phyloP scores from a whole-genome alignment of 352 stramenopile species.

The Pseudoperonospora humuli region DNA sequence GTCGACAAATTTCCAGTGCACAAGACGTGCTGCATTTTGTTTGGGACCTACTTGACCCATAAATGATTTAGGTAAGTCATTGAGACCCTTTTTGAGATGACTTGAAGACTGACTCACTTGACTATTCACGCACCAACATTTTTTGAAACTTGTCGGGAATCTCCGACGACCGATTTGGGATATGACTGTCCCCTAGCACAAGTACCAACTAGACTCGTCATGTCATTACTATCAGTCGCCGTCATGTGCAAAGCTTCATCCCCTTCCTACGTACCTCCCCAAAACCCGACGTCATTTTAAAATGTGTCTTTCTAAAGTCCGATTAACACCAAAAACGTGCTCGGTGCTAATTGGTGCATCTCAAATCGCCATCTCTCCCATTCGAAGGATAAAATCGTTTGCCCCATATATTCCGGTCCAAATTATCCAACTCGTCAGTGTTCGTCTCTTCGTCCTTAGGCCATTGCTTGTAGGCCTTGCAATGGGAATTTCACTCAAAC shows the following conservation, averaged over 20 bases:
- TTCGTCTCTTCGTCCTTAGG: too few species aligned
- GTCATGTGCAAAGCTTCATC: too few species aligned
- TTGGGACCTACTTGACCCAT: conserved; percentile 90
- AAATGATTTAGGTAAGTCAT: too few species aligned
- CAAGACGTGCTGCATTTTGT: conserved; percentile 98
- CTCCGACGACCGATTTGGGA: conserved; percentile 88
- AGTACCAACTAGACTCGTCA: conserved; percentile 94
- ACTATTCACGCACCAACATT: conserved; percentile 80
- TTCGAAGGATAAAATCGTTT: too few species aligned
- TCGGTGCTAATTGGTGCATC: conserved; percentile 8
- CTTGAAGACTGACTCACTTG: too few species aligned
- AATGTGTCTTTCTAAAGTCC: too few species aligned
- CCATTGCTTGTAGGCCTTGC: too few species aligned
- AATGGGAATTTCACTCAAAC: conserved; percentile 55
- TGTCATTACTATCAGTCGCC: not conserved
- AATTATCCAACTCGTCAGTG: too few species aligned
- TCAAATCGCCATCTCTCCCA: too few species aligned
- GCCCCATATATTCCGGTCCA: conserved; percentile 2
- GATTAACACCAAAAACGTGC: too few species aligned
- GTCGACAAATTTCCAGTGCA: conserved; percentile 97
- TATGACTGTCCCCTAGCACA: conserved; percentile 95
- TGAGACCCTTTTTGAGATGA: too few species aligned
- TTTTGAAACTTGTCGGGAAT: conserved; percentile 97
- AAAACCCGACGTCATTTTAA: conserved; percentile 66
- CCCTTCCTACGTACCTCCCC: conserved; percentile 39